phyloP scores from a whole-genome alignment of 495 filamentous ascomycete genomes.

The Xylaria telfairii region DNA sequence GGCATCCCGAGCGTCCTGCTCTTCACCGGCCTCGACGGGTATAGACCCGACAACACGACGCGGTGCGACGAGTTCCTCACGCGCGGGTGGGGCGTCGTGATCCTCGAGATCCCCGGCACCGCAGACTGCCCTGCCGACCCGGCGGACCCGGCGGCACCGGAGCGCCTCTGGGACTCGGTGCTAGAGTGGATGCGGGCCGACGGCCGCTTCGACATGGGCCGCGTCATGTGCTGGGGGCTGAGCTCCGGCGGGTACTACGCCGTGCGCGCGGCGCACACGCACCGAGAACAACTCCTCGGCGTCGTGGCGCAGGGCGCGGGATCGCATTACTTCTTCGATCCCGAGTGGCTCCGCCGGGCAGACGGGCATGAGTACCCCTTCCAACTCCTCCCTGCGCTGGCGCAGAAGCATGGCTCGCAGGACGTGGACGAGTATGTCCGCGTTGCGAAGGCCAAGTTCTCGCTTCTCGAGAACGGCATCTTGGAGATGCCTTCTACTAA shows the following conservation, averaged over 20 bases:
- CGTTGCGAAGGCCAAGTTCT: conserved; percentile 72
- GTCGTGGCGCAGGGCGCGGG: conserved; percentile 76
- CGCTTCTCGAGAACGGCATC: conserved; percentile 72
- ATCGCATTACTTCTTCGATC: conserved; percentile 70
- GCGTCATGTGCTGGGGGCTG: conserved; percentile 73
- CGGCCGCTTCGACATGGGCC: conserved; percentile 64
- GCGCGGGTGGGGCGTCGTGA: conserved; percentile 65
- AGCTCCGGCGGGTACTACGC: conserved; percentile 81
- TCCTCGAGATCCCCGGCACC: conserved; percentile 80
- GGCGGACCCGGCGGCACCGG: conserved; percentile 51
- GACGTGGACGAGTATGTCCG: conserved; percentile 64
- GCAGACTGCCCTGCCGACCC: conserved; percentile 75
- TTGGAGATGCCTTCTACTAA: conserved; percentile 66
- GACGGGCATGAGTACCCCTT: conserved; percentile 84
- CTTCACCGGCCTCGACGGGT: conserved; percentile 80
- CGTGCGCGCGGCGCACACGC: conserved; percentile 74
- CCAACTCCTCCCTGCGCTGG: conserved; percentile 66
- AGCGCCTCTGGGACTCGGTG: conserved; percentile 68
- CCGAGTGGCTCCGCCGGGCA: conserved; percentile 67
- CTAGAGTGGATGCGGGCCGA: conserved; percentile 68
- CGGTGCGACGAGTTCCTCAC: conserved; percentile 69
- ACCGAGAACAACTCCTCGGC: conserved; percentile 62
- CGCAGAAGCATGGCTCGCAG: conserved; percentile 73
- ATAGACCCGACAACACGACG: conserved; percentile 77
- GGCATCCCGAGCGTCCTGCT: conserved; percentile 67